Percentiles rank a stretch among this genome's conserved stretches.
Evolutionary conservation across 768 basidiomycete genomes (phyloP).

Genomic region (Boletus rubroflammeus): DNA sequence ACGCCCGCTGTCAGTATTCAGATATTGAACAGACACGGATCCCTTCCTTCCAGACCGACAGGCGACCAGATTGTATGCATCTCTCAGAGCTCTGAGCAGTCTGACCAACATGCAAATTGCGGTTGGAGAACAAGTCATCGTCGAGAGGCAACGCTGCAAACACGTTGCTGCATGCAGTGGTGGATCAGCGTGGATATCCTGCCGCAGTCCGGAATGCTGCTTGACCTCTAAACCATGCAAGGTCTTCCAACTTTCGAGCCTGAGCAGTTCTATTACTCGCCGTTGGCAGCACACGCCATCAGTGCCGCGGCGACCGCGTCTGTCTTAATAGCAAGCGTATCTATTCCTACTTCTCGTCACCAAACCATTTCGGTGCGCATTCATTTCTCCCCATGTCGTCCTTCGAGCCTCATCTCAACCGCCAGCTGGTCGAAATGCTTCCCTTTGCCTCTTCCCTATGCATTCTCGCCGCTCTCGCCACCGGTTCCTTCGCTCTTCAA

Average conservation of each 20-base stretch:
- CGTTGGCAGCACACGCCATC: constrained; percentile 28
- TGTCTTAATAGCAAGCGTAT: constrained; percentile 29
- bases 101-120: neutral
- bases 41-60: neutral
- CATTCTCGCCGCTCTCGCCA: constrained; percentile 33
- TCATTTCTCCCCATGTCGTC: constrained; percentile 12
- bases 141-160: constrained; percentile 28
- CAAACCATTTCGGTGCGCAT: constrained; percentile 31
- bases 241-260: constrained; percentile 30
- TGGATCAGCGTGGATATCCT: constrained; percentile 25
- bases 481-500: constrained; percentile 31
- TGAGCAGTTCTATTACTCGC: constrained; percentile 25
- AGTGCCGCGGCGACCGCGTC: constrained; percentile 32
- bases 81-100: neutral
- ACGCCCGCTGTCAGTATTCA: too few species aligned
- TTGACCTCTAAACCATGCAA: constrained; percentile 30
- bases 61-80: neutral
- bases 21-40: too few species aligned
- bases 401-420: constrained; percentile 12
- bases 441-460: constrained; percentile 34
- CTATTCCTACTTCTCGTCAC: constrained; percentile 25
- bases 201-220: constrained; percentile 13
- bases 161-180: constrained; percentile 28
- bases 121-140: constrained; percentile 8
- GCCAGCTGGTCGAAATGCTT: constrained; percentile 37